Percentiles rank a stretch among this genome's conserved stretches.
These are phyloP conservation scores for Penicillium turbatum DNA, from an alignment of 495 filamentous ascomycete species.

Conservation along the genomic window DNA sequence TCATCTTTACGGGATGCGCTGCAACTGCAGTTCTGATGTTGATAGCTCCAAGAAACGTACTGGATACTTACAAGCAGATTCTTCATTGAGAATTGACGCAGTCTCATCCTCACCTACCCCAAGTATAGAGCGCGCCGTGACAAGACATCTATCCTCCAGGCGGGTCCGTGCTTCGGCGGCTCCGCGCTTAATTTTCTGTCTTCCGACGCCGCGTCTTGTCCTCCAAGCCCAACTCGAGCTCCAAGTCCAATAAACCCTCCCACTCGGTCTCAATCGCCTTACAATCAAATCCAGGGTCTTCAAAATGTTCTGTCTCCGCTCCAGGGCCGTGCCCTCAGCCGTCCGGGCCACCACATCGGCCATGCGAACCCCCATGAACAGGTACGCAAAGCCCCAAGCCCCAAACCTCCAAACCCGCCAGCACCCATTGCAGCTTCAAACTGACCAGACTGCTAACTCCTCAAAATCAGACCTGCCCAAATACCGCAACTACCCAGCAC, in stretches of 20 bases:
- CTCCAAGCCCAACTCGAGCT: slow-evolving; percentile 10
- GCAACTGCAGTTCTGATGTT: neutral
- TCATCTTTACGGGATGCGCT: slow-evolving; percentile 1
- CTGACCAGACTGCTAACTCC: slow-evolving; percentile 1
- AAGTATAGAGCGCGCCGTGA: neutral
- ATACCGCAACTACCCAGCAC: slow-evolving; percentile 16
- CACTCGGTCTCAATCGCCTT: slow-evolving; percentile 4
- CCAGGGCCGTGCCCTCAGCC: slow-evolving; percentile 30
- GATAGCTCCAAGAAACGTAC: neutral
- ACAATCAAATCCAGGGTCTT: neutral
- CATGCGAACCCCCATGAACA: slow-evolving; percentile 21
- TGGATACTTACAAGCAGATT: neutral
- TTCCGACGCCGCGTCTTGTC: slow-evolving; percentile 27
- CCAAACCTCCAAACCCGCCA: slow-evolving; percentile 3
- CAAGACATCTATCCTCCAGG: slow-evolving; percentile 7
- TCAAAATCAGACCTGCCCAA: slow-evolving; percentile 14
- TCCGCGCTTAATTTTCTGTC: slow-evolving; percentile 41
- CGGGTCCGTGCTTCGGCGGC: slow-evolving; percentile 36
- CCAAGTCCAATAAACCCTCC: slow-evolving; percentile 6
- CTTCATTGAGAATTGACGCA: neutral
- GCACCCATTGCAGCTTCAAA: neutral
- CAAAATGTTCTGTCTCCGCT: slow-evolving; percentile 34
- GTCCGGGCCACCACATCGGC: slow-evolving; percentile 17
- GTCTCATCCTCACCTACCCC: neutral
- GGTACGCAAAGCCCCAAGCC: slow-evolving; percentile 15